Percentiles rank a stretch among this genome's conserved stretches.
phyloP scores from a whole-genome alignment of 352 stramenopile species.

The Peronospora belbahrii region DNA sequence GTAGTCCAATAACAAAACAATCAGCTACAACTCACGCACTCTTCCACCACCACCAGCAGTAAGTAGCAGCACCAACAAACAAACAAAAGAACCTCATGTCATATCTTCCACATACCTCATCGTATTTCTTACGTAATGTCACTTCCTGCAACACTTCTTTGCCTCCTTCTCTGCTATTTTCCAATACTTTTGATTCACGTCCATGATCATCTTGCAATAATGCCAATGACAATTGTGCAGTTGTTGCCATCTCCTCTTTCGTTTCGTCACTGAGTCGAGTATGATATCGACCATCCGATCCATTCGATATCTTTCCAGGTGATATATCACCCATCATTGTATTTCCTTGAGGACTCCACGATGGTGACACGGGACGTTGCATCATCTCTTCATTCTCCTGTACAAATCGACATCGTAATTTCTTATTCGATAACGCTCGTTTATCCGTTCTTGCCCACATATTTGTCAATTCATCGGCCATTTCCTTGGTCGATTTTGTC shows the following conservation, averaged over 20 bases:
- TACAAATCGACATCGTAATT: conserved; percentile 79
- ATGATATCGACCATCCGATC: conserved; percentile 15
- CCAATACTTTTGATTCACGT: conserved; percentile 16
- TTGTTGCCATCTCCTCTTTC: conserved; percentile 29
- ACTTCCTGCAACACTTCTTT: conserved; percentile 60
- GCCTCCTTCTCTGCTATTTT: conserved; percentile 20
- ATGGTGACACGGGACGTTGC: conserved; percentile 7
- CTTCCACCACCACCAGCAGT: too few relatives aligned
- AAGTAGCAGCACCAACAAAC: neutral
- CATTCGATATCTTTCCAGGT: conserved; percentile 10
- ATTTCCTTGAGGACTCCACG: too few relatives aligned
- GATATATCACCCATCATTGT: conserved; percentile 5
- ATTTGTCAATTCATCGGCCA: conserved; percentile 81
- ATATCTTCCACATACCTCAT: conserved; percentile 45
- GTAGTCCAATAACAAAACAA: too few relatives aligned
- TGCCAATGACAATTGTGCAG: conserved; percentile 48
- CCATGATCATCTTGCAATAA: conserved; percentile 47
- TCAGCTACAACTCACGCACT: too few relatives aligned
- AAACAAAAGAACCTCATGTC: neutral
- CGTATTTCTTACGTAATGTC: conserved; percentile 83
- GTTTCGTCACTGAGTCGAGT: conserved; percentile 11
- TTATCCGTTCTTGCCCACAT: conserved; percentile 83
- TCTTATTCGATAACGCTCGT: conserved; percentile 80
- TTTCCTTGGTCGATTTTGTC: conserved; percentile 82
- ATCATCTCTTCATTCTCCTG: conserved; percentile 35